Percentiles rank a stretch among this genome's conserved stretches.
Evolutionary conservation across 1,284 basidiomycete genomes (phyloP).

Genomic region (Stygiomarasmius scandens): DNA sequence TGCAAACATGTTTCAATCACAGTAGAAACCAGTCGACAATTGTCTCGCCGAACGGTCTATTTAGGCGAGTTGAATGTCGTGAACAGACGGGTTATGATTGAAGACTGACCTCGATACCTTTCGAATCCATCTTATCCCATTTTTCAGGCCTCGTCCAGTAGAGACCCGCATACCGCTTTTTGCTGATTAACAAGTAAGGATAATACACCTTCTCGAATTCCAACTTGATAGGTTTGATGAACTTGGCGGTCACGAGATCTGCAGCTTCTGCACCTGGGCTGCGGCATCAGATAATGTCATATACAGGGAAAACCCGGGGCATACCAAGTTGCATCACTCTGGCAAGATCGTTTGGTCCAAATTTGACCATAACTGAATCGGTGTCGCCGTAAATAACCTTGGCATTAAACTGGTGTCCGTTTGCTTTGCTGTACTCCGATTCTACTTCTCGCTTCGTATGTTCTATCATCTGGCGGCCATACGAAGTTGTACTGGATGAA

Average conservation of each 20-base stretch:
- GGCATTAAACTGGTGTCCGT: conserved; percentile 85
- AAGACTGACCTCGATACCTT: conserved; percentile 87
- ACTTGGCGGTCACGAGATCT: conserved; percentile 88
- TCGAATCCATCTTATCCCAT: conserved; percentile 98
- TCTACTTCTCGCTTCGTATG: conserved; percentile 94
- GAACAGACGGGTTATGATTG: not conserved
- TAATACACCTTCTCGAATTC: conserved; percentile 99
- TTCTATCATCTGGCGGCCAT: conserved; percentile 97
- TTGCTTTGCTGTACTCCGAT: conserved; percentile 80
- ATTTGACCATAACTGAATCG: conserved; percentile 97
- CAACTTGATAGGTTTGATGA: conserved; percentile 93
- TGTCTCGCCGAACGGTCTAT: conserved; percentile 94
- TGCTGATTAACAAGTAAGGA: conserved; percentile 94
- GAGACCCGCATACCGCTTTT: conserved; percentile 95
- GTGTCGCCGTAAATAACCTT: conserved; percentile 97
- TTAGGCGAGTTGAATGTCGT: not conserved
- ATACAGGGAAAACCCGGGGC: conserved; percentile 20
- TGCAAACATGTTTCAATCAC: conserved; percentile 96
- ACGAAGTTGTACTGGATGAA: conserved; percentile 90
- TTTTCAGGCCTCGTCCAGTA: conserved; percentile 95
- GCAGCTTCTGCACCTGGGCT: conserved; percentile 88
- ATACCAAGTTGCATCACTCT: conserved; percentile 87
- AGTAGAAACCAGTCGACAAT: conserved; percentile 92
- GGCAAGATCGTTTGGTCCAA: conserved; percentile 84
- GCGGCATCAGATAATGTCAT: not conserved